Base-by-base conservation (phyloP, 139 green algal genomes). In the Pseudopediastrum boryanum region DNA sequence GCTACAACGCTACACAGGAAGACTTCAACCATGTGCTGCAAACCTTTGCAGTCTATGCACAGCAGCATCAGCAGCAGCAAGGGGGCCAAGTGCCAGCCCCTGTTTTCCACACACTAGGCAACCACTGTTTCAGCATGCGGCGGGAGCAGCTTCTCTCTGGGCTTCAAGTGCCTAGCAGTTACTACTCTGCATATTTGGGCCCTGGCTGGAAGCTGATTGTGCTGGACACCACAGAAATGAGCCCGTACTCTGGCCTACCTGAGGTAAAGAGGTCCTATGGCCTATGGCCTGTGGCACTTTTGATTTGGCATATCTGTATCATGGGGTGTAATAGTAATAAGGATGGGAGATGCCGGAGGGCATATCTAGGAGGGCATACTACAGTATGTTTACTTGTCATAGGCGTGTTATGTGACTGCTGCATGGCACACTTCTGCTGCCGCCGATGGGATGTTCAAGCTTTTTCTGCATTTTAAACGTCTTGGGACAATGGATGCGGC, bases 141-240 rank as follows among this genome's bases (percentile, higher is more conserved):
- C 5, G 7, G 59, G 8, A 44, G 25, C 59, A 68, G 29, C 29
- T 33, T 35, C 41, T 38, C 3, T 39, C 19, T 10, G 56, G 69
- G 29, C 62, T 86, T 42, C 19, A 21, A 35, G 82, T 82, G 64
- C 61, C 35, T 31, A n/a, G 35, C 27, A 79, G 81, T 70, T 94
- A 91, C 80, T 91, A 88, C 58, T 77, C 46, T 16, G 12, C 52
- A n/a, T 27, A 33, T 0, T 42, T 95, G 13, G 38, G 38, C 1
- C 25, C 29, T 25, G 52, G 76, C n/a, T 95, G 91, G 91, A 72
- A 77, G 16, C 76, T 95, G 39, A 36, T 96, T 1, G 80, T 91
- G n/a, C 83, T 94, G 70, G 89, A 95, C 76, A 92, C 92, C 31
- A 95, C 91, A 48, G 91, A 96, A 35, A 84, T 95, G 67, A 89